A percentile compares a stretch with the other conserved stretches of the same genome.
Conservation (phyloP, 768 basidiomycete genomes). For the Agrocybe praecox region DNA sequence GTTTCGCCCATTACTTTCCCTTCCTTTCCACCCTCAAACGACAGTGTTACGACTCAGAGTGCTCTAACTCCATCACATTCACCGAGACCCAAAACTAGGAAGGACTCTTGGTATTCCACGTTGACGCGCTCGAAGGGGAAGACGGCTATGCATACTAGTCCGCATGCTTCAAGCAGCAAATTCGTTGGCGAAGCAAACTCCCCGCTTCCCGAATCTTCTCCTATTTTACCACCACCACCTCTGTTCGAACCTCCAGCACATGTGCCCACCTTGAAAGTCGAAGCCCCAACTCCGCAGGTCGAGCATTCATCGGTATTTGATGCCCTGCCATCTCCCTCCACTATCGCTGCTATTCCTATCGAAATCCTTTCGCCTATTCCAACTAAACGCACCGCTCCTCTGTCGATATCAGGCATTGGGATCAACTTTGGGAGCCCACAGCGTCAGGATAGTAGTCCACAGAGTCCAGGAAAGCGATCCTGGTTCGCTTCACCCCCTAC, state of each 20-base stretch:
- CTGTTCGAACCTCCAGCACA: not conserved
- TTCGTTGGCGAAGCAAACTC: not conserved
- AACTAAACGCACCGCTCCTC: not conserved
- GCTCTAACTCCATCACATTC: not conserved
- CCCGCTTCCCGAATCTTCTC: not conserved
- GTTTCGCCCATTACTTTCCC: not conserved
- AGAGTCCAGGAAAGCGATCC: not conserved
- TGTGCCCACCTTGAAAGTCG: not conserved
- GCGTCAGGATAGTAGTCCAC: not conserved
- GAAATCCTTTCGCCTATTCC: not conserved
- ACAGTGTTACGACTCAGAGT: not conserved
- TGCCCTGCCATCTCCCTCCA: not conserved
- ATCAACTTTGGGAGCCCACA: not conserved
- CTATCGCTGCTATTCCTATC: not conserved
- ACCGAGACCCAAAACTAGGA: not conserved
- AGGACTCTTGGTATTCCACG: not conserved
- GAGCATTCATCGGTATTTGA: not conserved
- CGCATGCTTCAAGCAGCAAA: not conserved
- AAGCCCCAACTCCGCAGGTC: not conserved
- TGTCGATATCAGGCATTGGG: not conserved
- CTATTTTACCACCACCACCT: not conserved
- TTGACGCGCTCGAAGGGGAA: conserved; percentile 10
- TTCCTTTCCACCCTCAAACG: not conserved
- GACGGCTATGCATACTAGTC: not conserved
- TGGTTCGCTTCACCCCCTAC: conserved; percentile 6